These are phyloP conservation scores for Edaphochlamys debaryana DNA, from an alignment of 139 green algal genomes.

Conservation along the genomic window DNA sequence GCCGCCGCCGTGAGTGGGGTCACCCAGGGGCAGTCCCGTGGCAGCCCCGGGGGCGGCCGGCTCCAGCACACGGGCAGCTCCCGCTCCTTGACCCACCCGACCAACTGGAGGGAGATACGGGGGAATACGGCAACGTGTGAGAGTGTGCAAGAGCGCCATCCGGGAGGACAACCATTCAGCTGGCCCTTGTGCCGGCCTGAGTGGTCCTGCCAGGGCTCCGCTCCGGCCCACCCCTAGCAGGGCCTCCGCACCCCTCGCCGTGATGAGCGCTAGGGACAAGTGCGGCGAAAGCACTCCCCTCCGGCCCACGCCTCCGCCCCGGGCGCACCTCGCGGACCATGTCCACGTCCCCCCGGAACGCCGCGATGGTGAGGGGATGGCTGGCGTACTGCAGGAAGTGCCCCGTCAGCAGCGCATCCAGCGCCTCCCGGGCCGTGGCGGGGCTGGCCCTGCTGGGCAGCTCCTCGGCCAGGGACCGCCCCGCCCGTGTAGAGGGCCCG, in stretches of 20 bases:
- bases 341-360: not conserved
- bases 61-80: not conserved
- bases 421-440: not conserved
- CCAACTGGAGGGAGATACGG: no score
- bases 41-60: constrained; percentile 5
- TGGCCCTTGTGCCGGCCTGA: no score
- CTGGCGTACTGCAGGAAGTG: constrained; percentile 27
- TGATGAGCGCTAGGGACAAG: no score
- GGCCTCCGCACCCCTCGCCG: no score
- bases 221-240: not conserved
- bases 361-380: constrained; percentile 30
- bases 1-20: constrained; percentile 36
- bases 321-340: constrained; percentile 13
- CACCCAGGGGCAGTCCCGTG: constrained; percentile 34
- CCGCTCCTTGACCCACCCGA: no score
- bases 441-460: not conserved
- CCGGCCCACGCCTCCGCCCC: no score
- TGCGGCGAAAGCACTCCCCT: no score
- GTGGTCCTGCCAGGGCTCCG: not conserved
- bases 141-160: no score
- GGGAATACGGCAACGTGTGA: no score
- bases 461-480: no score
- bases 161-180: no score
- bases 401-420: not conserved
- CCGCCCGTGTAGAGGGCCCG: no score